Conservation (phyloP, 768 basidiomycete genomes). For the Asterophora parasitica region DNA sequence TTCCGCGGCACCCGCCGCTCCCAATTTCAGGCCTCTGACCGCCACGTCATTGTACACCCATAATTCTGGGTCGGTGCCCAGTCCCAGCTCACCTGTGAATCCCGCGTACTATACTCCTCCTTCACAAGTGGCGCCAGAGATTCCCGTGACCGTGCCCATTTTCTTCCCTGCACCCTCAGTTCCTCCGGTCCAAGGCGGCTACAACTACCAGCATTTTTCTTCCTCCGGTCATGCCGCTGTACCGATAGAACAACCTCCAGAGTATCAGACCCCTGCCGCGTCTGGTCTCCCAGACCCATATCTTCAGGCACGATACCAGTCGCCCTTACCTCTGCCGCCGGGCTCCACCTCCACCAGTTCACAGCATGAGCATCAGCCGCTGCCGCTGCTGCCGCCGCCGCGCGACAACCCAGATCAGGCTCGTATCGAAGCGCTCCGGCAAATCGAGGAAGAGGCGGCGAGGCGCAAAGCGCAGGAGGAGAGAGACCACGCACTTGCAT, state of each 20-base stretch:
- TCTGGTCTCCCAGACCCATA: slow-evolving; percentile 37
- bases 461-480: slow-evolving; percentile 35
- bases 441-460: slow-evolving; percentile 36
- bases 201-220: background rate
- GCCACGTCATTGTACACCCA: background rate
- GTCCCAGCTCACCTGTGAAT: background rate
- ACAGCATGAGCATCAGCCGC: slow-evolving; percentile 13
- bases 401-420: slow-evolving; percentile 29
- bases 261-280: slow-evolving; percentile 13
- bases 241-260: slow-evolving; percentile 1
- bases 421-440: slow-evolving; percentile 27
- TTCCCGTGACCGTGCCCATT: slow-evolving; percentile 8
- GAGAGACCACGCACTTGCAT: slow-evolving; percentile 43
- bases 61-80: background rate
- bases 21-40: background rate
- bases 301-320: slow-evolving; percentile 43
- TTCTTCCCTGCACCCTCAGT: slow-evolving; percentile 30
- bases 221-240: background rate
- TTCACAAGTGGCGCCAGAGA: background rate
- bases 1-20: background rate
- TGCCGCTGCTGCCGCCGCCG: slow-evolving; percentile 24
- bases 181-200: slow-evolving; percentile 9
- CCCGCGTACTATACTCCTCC: background rate
- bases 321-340: slow-evolving; percentile 52
- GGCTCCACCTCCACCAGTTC: slow-evolving; percentile 16